Evolutionary conservation across 73 alveolate species (phyloP), one percentile per base, ranked within the genome.

Genomic region (Paramecium tetraurelia): DNA sequence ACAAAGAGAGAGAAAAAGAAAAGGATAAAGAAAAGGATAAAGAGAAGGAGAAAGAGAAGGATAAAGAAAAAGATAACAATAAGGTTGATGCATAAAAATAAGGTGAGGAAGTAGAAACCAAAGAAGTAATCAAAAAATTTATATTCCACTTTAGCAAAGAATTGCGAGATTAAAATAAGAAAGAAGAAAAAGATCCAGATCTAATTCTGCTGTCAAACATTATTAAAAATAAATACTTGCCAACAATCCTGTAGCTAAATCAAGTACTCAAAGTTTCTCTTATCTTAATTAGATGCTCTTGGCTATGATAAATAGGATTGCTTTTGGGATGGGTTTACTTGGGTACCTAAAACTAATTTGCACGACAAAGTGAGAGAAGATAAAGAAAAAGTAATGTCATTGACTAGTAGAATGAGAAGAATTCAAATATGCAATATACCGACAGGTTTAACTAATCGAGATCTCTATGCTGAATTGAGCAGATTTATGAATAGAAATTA

Each of bases 351-450:
- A 35, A 80, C 90, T 24, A 80, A 80, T 80, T 48, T 80, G 27
- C 90, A 80, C 18, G 90, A 80, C 12, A 80, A 80, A 80, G 72
- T 80, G 18, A 80, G 90, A 35, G 90, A 80, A 4, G 90, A 80
- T 80, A 80, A 80, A 48, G 90, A 80, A 16, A 80, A 80, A 80
- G 90, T 80, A 80, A 80, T 80, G 90, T 80, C 90, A 80, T 80
- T 44, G 75, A 80, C 90, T 44, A 80, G 90, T 80, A 80, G 90
- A 80, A 80, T 44, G 90, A 80, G 90, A 48, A 80, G 90, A 46
- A 48, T 80, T 43, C 53, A 80, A 43, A 80, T 80, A 22, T 80
- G 90, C 48, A 80, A 80, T 43, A 46, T 80, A 18, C 90, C 90
- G 4, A 80, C 90, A 31, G 90, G 90, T 11, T 63, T 80, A 8